Evolutionary conservation across 345 rosid species (phyloP).

Genomic region (Adansonia digitata): DNA sequence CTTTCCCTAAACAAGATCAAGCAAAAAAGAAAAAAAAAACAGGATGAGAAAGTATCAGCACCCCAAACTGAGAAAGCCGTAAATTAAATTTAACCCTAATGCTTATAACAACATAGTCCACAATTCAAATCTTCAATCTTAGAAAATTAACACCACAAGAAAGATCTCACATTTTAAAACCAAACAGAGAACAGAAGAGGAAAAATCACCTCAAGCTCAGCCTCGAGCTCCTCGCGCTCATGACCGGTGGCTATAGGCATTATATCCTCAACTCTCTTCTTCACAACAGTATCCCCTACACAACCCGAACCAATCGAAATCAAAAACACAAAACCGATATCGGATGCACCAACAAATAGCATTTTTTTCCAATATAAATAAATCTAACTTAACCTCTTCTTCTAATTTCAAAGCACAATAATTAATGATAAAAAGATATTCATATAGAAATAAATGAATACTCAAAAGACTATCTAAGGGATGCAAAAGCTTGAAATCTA

Average conservation of each 20-base stretch:
- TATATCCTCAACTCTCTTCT: slow-evolving; percentile 65
- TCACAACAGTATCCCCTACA: slow-evolving; percentile 41
- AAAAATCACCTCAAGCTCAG: slow-evolving; percentile 58
- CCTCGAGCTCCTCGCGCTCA: slow-evolving; percentile 81
- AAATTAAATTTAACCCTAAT: not conserved
- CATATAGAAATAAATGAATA: not conserved
- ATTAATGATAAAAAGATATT: not conserved
- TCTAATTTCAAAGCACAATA: not conserved
- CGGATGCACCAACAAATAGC: not conserved
- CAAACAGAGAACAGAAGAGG: not conserved
- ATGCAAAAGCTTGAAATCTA: not conserved
- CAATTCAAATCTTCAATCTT: not conserved
- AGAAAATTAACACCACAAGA: not conserved
- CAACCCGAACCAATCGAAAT: slow-evolving; percentile 11
- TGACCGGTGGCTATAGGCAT: slow-evolving; percentile 95
- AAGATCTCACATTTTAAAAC: not conserved
- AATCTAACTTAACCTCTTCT: not conserved
- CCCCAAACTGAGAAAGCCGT: not conserved
- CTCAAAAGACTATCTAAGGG: not conserved
- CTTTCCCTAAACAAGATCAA: slow-evolving; percentile 50
- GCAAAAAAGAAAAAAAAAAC: slow-evolving; percentile 3
- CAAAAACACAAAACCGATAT: not conserved
- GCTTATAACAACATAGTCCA: not conserved
- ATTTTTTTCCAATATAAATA: not conserved
- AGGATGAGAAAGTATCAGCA: not conserved